Base-by-base conservation (phyloP, 257 asterid genomes). In the Solanum medicagineum region DNA sequence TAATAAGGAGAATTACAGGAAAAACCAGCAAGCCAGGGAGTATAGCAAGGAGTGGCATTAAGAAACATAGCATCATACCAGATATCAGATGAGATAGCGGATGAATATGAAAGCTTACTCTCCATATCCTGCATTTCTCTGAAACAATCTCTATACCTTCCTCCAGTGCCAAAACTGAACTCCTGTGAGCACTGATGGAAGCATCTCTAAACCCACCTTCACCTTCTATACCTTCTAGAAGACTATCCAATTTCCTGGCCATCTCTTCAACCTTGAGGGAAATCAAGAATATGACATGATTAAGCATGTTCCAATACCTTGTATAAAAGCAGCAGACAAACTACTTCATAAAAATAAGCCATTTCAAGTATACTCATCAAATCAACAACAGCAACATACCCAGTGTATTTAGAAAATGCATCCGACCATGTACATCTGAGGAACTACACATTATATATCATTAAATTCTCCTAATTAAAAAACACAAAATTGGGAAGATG, bases 121-220 rank as follows among this genome's bases (percentile, higher is more conserved):
- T 91, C 96, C 93, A 93, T 83, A 19, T 87, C 86, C 93, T 88
- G 94, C 96, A 94, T 89, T 90, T 90, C 74, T 89, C 90, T 22
- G 97, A 95, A 89, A 94, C 94, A 87, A 87, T 87, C 88, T 90
- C 84, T 87, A 93, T 86, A 84, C 93, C 92, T 32, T 90, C 92
- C 89, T 96, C 98, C 86, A 96, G 86, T 82, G 90, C 93, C 57
- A 42, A 85, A 81, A 96, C 95, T 36, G 92, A 87, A 80, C 86
- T 88, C 90, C 87, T 85, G 88, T 90, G 98, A 62, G 87, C 85
- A 83, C 92, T 84, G 77, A 94, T 88, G 79, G 97, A 94, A 87
- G 97, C 97, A 88, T 95, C 98, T 84, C 53, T 84, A 87, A 94
- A 95, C 82, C 99, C 99, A 81, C 95, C 96, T 83, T 87, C 87